Base-by-base conservation (phyloP, 1,284 basidiomycete species). In the Trametes hirsuta region DNA sequence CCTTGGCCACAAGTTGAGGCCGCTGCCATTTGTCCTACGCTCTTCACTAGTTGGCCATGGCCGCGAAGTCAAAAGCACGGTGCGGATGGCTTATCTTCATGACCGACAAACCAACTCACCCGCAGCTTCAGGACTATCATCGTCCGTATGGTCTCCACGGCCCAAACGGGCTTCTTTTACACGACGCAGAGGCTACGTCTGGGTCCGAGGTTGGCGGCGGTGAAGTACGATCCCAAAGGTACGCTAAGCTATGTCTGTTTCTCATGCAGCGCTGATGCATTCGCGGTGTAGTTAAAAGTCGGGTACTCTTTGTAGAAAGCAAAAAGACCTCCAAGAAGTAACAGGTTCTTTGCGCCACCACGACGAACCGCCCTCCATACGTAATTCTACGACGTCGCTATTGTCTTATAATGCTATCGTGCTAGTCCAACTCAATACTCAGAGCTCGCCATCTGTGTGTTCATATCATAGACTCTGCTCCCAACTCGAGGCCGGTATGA, bases 171-270 rank as follows among this genome's bases (percentile, higher is more conserved):
- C 15, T 94, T 84, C 77, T 95, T 95, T 75, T 96, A 95, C 76
- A 93, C 92, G 10, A 91, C 90, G 3, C 83, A 87, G 65, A 83
- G 93, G 22, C 76, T 88, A 49, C 82, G 94, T 35, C 74, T 85
- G 68, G 88, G 85, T 4, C 85, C 90, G 22, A 89, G 84, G 73
- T 78, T 96, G 58, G 85, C 90, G 37, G 87, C 90, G 39, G 90
- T 95, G 68, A 95, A 96, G 76, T 96, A 95, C 75, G 94, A 96
- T 71, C 93, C 93, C 1, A 78, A 80, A 74, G 92, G 94, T 94
- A 72, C 65, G 86, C 75, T 4, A 30, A 25, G 18, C 15, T n/a
- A 15, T 46, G 4, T 41, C 2, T 39, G 11, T 24, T 21, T 51
- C 12, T 50, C 8, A 22, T 40, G n/a, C 6, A 18, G 0, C 37